A percentile compares a stretch with the other conserved stretches of the same genome.
Conservation (phyloP, 495 filamentous ascomycete genomes). For the Talaromyces borbonicus region DNA sequence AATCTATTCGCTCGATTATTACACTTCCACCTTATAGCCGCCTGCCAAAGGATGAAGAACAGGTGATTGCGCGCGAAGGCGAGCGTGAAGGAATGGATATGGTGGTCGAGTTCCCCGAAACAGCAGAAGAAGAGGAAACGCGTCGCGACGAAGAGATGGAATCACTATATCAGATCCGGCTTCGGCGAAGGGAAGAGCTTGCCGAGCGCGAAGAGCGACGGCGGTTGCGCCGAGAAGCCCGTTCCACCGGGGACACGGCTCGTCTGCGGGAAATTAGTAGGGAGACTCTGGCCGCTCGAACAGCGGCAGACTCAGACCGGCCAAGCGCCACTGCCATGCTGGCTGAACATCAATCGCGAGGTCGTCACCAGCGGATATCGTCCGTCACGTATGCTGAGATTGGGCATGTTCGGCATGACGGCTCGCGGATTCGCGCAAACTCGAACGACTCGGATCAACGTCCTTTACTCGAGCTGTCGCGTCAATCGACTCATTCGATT, state of each 20-base stretch:
- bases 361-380: constrained; percentile 65
- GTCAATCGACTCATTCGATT: constrained; percentile 18
- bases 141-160: constrained; percentile 92
- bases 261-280: constrained; percentile 51
- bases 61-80: constrained; percentile 81
- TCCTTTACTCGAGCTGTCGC: constrained; percentile 61
- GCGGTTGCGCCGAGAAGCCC: constrained; percentile 54
- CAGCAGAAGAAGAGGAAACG: constrained; percentile 60
- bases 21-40: constrained; percentile 75
- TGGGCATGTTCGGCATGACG: constrained; percentile 81
- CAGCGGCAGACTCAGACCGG: constrained; percentile 18
- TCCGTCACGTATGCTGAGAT: constrained; percentile 80
- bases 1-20: constrained; percentile 82
- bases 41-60: constrained; percentile 63
- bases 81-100: constrained; percentile 87
- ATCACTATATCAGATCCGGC: constrained; percentile 77
- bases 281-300: constrained; percentile 25
- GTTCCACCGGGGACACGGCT: constrained; percentile 53
- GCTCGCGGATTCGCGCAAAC: constrained; percentile 72
- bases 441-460: constrained; percentile 67
- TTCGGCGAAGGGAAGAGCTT: constrained; percentile 63
- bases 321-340: constrained; percentile 37
- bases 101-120: constrained; percentile 77
- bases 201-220: constrained; percentile 68
- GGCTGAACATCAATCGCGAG: constrained; percentile 56